Percentiles rank a stretch among this genome's conserved stretches.
Evolutionary conservation across 352 stramenopile species (phyloP).

Genomic region (Aphanomyces stellatus): DNA sequence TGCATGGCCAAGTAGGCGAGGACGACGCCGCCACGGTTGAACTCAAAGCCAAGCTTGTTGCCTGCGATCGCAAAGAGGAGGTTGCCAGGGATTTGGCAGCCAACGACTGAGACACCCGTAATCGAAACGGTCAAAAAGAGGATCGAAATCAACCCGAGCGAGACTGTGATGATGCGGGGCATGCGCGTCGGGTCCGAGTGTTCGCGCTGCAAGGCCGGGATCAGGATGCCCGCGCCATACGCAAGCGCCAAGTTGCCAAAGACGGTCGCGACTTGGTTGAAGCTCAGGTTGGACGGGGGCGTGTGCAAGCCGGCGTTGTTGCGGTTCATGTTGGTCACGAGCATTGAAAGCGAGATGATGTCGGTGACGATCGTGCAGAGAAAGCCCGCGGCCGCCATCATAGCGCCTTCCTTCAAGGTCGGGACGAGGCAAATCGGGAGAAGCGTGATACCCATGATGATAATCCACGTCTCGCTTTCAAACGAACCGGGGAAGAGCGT

Average conservation of each 20-base stretch:
- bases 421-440: too few relatives aligned
- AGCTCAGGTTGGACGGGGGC: too few relatives aligned
- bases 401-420: too few relatives aligned
- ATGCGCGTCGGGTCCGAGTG: slow-evolving; percentile 22
- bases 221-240: slow-evolving; percentile 23
- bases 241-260: slow-evolving; percentile 24
- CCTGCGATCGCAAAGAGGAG: slow-evolving; percentile 20
- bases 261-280: too few relatives aligned
- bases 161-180: slow-evolving; percentile 21
- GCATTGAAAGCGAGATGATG: too few relatives aligned
- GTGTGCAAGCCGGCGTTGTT: too few relatives aligned
- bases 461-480: too few relatives aligned
- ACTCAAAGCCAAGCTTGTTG: slow-evolving; percentile 17
- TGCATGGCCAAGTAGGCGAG: slow-evolving; percentile 30
- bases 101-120: slow-evolving; percentile 11
- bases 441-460: too few relatives aligned
- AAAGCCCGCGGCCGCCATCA: too few relatives aligned
- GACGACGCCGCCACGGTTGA: slow-evolving; percentile 20
- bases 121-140: slow-evolving; percentile 20
- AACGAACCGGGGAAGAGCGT: too few relatives aligned
- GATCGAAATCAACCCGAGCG: slow-evolving; percentile 17
- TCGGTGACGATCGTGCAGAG: too few relatives aligned
- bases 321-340: too few relatives aligned
- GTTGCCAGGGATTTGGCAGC: slow-evolving; percentile 24
- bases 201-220: slow-evolving; percentile 20